These are phyloP conservation scores for Lathyrus aphaca DNA, from an alignment of 306 rosid genomes.

Conservation along the genomic window DNA sequence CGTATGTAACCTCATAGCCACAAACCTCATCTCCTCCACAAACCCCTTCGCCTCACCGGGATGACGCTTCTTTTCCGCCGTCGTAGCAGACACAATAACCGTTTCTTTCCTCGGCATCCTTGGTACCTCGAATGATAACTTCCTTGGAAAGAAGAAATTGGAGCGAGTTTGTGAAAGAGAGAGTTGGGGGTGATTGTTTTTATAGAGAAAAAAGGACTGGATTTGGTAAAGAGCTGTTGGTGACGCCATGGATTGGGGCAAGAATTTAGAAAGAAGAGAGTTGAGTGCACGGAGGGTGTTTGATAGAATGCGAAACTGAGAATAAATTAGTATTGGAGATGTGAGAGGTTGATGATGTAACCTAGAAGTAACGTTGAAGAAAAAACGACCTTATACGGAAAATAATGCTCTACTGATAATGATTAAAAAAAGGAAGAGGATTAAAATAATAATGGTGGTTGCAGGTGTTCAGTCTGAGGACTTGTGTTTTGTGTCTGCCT, in stretches of 20 bases:
- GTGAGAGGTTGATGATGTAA: not conserved
- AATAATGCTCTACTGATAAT: not conserved
- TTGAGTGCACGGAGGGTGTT: constrained; percentile 51
- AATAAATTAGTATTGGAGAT: not conserved
- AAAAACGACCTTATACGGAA: not conserved
- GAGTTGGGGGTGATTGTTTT: constrained; percentile 35
- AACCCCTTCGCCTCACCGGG: constrained; percentile 93
- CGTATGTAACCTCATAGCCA: constrained; percentile 93
- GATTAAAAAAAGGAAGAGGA: not conserved
- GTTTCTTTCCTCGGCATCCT: constrained; percentile 47
- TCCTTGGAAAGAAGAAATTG: constrained; percentile 34
- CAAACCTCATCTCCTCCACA: constrained; percentile 99
- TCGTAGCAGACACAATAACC: constrained; percentile 60
- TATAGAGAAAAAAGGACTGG: constrained; percentile 41
- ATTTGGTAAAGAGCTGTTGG: constrained; percentile 52
- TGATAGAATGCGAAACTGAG: not conserved
- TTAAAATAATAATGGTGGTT: not conserved
- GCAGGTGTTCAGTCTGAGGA: too few relatives aligned
- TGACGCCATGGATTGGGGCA: constrained; percentile 67
- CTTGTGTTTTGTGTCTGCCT: too few relatives aligned
- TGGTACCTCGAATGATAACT: constrained; percentile 13
- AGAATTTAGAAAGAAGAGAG: not conserved
- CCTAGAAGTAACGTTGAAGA: not conserved
- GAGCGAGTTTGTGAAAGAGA: not conserved
- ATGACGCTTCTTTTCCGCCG: constrained; percentile 82